Percentiles rank a stretch among this genome's conserved stretches.
Evolutionary conservation across 768 basidiomycete species (phyloP).

Genomic region (Hypholoma fasciculare): DNA sequence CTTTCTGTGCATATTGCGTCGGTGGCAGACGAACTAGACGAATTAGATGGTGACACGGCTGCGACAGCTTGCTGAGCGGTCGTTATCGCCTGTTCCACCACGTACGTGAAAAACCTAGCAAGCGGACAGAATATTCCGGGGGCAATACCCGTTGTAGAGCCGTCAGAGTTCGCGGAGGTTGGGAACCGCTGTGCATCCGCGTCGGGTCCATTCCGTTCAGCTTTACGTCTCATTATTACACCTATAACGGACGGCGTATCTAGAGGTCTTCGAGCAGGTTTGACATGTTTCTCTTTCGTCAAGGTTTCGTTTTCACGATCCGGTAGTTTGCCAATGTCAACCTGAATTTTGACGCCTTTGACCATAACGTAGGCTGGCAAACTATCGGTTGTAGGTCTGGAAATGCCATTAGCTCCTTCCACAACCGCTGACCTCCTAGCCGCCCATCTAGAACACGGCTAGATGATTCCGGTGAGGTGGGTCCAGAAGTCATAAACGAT

Average conservation of each 20-base stretch:
- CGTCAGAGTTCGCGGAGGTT: conserved; percentile 8
- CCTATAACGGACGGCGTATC: conserved; percentile 89
- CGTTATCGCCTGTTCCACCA: conserved; percentile 69
- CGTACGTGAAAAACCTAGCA: conserved; percentile 67
- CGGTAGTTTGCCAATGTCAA: conserved; percentile 90
- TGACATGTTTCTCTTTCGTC: conserved; percentile 81
- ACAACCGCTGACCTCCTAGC: conserved; percentile 38
- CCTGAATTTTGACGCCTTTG: conserved; percentile 81
- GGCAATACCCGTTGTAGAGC: conserved; percentile 49
- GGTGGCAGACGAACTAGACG: conserved; percentile 48
- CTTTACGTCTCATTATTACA: conserved; percentile 64
- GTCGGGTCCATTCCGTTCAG: conserved; percentile 62
- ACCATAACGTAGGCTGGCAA: conserved; percentile 71
- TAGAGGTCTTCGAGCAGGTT: conserved; percentile 83
- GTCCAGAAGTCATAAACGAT: no score
- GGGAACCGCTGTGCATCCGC: conserved; percentile 7
- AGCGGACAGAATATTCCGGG: conserved; percentile 73
- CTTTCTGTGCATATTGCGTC: conserved; percentile 81
- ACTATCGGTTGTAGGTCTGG: conserved; percentile 19
- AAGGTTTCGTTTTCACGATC: conserved; percentile 85
- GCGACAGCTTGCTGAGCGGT: conserved; percentile 80
- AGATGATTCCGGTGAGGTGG: no score
- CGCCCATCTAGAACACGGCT: no score
- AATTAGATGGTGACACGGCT: conserved; percentile 62
- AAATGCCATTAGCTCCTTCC: conserved; percentile 15